Base-by-base conservation (phyloP, 495 filamentous ascomycete genomes). In the Penicillium paradoxum region DNA sequence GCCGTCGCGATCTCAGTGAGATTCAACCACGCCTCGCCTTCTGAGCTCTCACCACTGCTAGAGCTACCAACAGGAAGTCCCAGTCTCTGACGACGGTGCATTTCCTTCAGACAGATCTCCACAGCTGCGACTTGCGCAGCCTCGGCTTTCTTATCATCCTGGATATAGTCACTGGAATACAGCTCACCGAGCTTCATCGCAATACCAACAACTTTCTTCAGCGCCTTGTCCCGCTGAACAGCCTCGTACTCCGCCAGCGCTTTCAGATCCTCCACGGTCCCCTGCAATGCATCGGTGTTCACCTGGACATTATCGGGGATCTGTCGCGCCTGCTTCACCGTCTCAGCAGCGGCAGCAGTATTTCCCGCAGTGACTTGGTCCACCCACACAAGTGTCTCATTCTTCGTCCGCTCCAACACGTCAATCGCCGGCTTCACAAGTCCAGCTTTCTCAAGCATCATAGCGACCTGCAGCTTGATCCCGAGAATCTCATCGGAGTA, bases 401-500 rank as follows among this genome's bases (percentile, higher is more conserved):
- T 76, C 73, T 74, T 69, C 17, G 64, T 70, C 43, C 65, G 56
- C 56, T 96, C 90, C 32, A 97, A 68, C 7, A 95, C 80, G 43
- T 87, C 76, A 38, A 86, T 81, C 0, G 90, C 83, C 51, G 82
- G 81, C 38, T 79, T 73, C 49, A 79, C 80, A 51, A 84, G 70
- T 17, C 83, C 77, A 4, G 85, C 75, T 65, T 87, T 85, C 73
- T 96, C 89, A 56, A 95, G 73, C 74, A 95, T 81, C 13, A 74
- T 76, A 3, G 89, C 84, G 4, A 96, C 67, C 68, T 89, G 83
- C 27, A 96, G 81, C 71, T 89, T 93, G 17, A 99, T 80, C 0
- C 93, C 93, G 42, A 96, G 73, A 13, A 97, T 81, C 60, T 96
- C 93, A 53, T 96, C 87, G 3, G 86, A 88, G 59, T 89, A 93